Evolutionary conservation across 2,329 filamentous ascomycete species (phyloP).

Genomic region (Camptophora hylomeconis): DNA sequence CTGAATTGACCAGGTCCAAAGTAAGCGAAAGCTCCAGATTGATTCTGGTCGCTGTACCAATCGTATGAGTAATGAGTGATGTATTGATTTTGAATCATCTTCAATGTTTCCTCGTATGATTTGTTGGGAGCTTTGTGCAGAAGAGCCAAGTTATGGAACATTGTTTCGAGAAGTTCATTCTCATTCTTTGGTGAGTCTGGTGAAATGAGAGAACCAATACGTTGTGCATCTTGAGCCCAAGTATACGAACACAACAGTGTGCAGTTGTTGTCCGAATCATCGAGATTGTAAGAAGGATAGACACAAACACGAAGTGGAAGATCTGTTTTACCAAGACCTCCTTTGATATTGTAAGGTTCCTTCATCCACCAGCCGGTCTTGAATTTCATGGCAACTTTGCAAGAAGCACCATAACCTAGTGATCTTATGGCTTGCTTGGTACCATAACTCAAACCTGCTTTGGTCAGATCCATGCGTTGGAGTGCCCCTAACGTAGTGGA

Average conservation of each 20-base stretch:
- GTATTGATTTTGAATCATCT: constrained; percentile 10
- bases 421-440: constrained; percentile 22
- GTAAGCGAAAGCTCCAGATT: constrained; percentile 27
- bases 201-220: constrained; percentile 20
- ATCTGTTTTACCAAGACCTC: constrained; percentile 7
- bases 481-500: constrained; percentile 21
- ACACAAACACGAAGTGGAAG: constrained; percentile 8
- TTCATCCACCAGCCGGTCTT: constrained; percentile 23
- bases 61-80: constrained; percentile 24
- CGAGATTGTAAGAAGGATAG: constrained; percentile 18
- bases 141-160: constrained; percentile 20
- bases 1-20: constrained; percentile 30
- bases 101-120: constrained; percentile 1
- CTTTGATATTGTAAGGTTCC: constrained; percentile 5
- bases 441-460: constrained; percentile 11
- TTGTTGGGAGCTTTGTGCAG: constrained; percentile 14
- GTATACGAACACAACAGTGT: constrained; percentile 27
- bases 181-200: constrained; percentile 9
- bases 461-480: constrained; percentile 19
- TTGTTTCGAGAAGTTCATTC: constrained; percentile 17
- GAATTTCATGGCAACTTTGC: constrained; percentile 28
- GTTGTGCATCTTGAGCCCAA: constrained; percentile 24
- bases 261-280: constrained; percentile 15
- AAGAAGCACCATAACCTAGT: constrained; percentile 21
- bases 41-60: constrained; percentile 25